phyloP scores from a whole-genome alignment of 2,329 filamentous ascomycete species.

The Cordyceps fumosorosea region DNA sequence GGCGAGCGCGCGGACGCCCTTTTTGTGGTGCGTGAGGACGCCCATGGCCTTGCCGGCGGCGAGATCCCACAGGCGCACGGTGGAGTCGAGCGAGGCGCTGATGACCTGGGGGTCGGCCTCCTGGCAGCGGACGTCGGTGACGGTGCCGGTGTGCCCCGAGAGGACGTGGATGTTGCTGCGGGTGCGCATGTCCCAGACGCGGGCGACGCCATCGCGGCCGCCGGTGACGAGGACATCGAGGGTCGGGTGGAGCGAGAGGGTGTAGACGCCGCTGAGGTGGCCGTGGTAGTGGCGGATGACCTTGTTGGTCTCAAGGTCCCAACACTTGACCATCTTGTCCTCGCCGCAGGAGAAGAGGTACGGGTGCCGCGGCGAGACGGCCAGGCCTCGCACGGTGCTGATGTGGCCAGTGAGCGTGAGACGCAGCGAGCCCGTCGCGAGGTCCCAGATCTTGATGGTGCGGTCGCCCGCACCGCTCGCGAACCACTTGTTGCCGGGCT shows the following conservation, averaged over 20 bases:
- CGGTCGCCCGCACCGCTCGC: constrained; percentile 90
- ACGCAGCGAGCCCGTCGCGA: constrained; percentile 77
- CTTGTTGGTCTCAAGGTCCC: constrained; percentile 99
- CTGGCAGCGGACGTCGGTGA: constrained; percentile 85
- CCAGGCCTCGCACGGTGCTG: constrained; percentile 84
- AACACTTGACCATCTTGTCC: constrained; percentile 99
- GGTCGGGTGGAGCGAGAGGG: constrained; percentile 85
- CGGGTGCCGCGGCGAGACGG: constrained; percentile 86
- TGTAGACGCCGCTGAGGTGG: constrained; percentile 93
- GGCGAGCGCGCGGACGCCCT: constrained; percentile 80
- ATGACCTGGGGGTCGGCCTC: constrained; percentile 96
- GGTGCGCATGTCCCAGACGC: constrained; percentile 98
- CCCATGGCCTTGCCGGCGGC: constrained; percentile 95
- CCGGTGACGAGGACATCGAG: constrained; percentile 93
- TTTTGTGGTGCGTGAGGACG: constrained; percentile 96
- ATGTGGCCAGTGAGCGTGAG: constrained; percentile 92
- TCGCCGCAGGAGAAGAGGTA: constrained; percentile 97
- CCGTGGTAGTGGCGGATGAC: constrained; percentile 97
- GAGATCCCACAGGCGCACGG: constrained; percentile 88
- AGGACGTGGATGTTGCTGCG: constrained; percentile 93
- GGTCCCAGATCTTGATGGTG: constrained; percentile 98
- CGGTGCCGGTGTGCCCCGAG: constrained; percentile 81
- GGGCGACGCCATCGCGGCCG: constrained; percentile 85
- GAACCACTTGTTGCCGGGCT: constrained; percentile 97
- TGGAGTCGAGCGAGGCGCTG: constrained; percentile 84